phyloP scores from a whole-genome alignment of 768 basidiomycete genomes.

The Lactarius deliciosus region DNA sequence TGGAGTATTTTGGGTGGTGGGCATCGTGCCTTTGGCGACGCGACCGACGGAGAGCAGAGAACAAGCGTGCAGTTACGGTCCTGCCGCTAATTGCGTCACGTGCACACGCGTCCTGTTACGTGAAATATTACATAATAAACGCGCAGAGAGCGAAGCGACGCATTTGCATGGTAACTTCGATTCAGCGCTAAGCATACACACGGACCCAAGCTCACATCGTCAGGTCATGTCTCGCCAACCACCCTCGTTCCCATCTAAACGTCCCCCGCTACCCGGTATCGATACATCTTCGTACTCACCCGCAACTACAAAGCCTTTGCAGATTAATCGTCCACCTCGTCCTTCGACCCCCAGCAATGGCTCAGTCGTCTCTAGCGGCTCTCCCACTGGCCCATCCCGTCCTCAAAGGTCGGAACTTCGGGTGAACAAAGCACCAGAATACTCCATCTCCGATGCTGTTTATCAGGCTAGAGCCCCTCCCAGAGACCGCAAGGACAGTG shows the following conservation, averaged over 20 bases:
- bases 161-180: background rate
- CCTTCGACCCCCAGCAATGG: constrained; percentile 30
- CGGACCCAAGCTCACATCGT: background rate
- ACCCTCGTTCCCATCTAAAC: constrained; percentile 22
- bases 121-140: background rate
- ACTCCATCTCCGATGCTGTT: constrained; percentile 6
- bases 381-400: constrained; percentile 28
- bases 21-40: constrained; percentile 3
- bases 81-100: background rate
- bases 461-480: background rate
- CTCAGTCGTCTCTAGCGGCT: constrained; percentile 22
- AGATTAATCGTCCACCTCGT: constrained; percentile 28
- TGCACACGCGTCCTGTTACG: background rate
- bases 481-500: constrained; percentile 26
- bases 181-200: background rate
- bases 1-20: background rate
- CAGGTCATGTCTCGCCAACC: constrained; percentile 22
- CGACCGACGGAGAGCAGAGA: background rate
- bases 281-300: constrained; percentile 11
- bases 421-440: constrained; percentile 21
- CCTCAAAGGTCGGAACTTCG: constrained; percentile 29
- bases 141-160: background rate
- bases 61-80: background rate
- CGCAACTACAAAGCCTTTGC: constrained; percentile 25
- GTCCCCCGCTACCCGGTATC: constrained; percentile 11